phyloP scores from a whole-genome alignment of 495 filamentous ascomycete genomes.

The Daldinia grandis region DNA sequence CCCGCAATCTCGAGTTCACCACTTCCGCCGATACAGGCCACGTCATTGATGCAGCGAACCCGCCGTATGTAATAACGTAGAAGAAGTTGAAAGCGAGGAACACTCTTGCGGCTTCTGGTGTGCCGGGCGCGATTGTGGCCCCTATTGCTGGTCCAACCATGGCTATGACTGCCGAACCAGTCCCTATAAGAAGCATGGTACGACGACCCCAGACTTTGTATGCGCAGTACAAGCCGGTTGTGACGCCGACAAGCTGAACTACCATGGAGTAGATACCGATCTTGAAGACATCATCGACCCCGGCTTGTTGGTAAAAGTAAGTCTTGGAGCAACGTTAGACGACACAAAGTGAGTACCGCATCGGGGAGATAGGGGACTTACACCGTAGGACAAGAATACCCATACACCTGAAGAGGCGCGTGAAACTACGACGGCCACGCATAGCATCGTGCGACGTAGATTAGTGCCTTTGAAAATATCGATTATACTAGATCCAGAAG shows the following conservation, averaged over 20 bases:
- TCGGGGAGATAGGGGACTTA: conserved; percentile 29
- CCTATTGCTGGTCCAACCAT: conserved; percentile 42
- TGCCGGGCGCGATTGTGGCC: conserved; percentile 46
- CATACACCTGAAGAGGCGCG: conserved; percentile 44
- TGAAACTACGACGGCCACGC: conserved; percentile 34
- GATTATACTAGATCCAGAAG: conserved; percentile 29
- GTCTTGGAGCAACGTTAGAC: conserved; percentile 42
- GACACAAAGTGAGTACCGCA: not conserved
- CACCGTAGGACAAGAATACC: conserved; percentile 45
- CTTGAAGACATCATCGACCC: conserved; percentile 40
- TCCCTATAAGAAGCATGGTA: conserved; percentile 55
- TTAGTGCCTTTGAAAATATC: conserved; percentile 46
- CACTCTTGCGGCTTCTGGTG: conserved; percentile 50
- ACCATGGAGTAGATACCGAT: conserved; percentile 52
- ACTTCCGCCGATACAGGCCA: conserved; percentile 50
- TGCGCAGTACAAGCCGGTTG: conserved; percentile 54
- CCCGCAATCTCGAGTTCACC: conserved; percentile 51
- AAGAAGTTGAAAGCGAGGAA: conserved; percentile 53
- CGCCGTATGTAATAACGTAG: conserved; percentile 52
- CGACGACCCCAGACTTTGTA: conserved; percentile 55
- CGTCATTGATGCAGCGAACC: conserved; percentile 54
- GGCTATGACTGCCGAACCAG: conserved; percentile 54
- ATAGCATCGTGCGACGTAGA: conserved; percentile 45
- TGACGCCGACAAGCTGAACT: conserved; percentile 54
- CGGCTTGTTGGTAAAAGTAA: conserved; percentile 45